Percentiles rank a stretch among this genome's conserved stretches.
These are phyloP conservation scores for Russula emetica DNA, from an alignment of 768 basidiomycete genomes.

Conservation along the genomic window DNA sequence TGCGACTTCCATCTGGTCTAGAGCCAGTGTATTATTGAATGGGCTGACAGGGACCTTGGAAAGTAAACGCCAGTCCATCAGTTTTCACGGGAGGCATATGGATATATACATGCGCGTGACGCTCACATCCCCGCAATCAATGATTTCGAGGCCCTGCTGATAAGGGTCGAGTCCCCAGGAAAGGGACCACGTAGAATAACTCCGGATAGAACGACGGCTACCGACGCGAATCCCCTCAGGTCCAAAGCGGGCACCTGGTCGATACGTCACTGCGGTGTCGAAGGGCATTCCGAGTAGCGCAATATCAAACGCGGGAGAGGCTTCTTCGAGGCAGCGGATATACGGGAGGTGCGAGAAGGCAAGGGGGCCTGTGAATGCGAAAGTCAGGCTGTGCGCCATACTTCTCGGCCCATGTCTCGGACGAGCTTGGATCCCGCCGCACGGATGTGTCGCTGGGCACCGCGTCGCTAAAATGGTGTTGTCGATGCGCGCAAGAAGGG, in stretches of 20 bases:
- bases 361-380: slow-evolving; percentile 72
- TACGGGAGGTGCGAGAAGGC: slow-evolving; percentile 83
- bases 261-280: slow-evolving; percentile 55
- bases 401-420: slow-evolving; percentile 52
- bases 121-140: slow-evolving; percentile 81
- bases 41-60: slow-evolving; percentile 67
- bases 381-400: slow-evolving; percentile 74
- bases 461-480: neutral
- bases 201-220: slow-evolving; percentile 43
- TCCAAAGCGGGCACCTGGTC: slow-evolving; percentile 78
- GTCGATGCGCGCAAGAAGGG: slow-evolving; percentile 2
- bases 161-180: slow-evolving; percentile 68
- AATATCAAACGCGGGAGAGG: slow-evolving; percentile 41
- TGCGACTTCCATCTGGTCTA: slow-evolving; percentile 85
- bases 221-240: slow-evolving; percentile 82
- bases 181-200: slow-evolving; percentile 52
- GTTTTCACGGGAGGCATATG: too few relatives aligned
- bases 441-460: neutral
- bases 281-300: slow-evolving; percentile 76
- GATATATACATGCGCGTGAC: neutral
- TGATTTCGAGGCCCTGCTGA: slow-evolving; percentile 45
- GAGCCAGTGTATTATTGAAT: slow-evolving; percentile 55
- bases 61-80: neutral
- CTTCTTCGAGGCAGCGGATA: slow-evolving; percentile 48
- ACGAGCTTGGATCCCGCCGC: neutral